phyloP scores from a whole-genome alignment of 345 rosid species.

The Rhodamnia rubescens region DNA sequence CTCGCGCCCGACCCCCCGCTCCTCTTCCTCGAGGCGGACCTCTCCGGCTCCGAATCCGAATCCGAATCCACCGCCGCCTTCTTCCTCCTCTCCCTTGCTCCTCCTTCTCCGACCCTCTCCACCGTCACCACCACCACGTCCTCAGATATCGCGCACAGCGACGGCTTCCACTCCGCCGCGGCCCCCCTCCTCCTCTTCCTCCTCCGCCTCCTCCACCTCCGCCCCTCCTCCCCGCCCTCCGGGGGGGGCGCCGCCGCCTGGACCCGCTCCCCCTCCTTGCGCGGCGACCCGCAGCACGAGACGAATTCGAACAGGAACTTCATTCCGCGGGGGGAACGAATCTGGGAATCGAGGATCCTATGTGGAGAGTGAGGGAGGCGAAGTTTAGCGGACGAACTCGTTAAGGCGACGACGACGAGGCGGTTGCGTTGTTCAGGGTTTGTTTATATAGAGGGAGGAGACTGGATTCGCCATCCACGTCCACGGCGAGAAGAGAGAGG shows the following conservation, averaged over 20 bases:
- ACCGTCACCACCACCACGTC: slow-evolving; percentile 13
- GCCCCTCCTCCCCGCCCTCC: neutral
- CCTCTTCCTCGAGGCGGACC: slow-evolving; percentile 1
- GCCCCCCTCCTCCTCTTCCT: neutral
- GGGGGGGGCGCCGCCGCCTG: neutral
- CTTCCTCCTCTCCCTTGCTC: slow-evolving; percentile 3
- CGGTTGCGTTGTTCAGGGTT: neutral
- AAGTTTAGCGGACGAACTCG: neutral
- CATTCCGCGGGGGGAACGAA: neutral
- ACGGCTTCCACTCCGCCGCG: slow-evolving; percentile 52
- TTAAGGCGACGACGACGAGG: neutral
- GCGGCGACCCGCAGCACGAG: slow-evolving; percentile 23
- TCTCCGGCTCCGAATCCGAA: slow-evolving; percentile 9
- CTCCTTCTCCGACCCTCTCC: neutral
- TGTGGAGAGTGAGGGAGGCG: neutral
- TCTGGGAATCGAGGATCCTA: neutral
- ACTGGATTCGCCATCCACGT: neutral
- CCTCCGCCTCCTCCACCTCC: slow-evolving; percentile 17
- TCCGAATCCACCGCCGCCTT: neutral
- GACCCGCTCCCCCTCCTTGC: neutral
- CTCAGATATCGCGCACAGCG: slow-evolving; percentile 51
- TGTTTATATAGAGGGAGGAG: neutral
- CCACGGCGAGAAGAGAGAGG: neutral
- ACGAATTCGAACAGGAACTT: slow-evolving; percentile 36
- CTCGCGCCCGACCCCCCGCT: slow-evolving; percentile 4